Base-by-base conservation (phyloP, 805 yeast species). In the Starmerella stigmatis region DNA sequence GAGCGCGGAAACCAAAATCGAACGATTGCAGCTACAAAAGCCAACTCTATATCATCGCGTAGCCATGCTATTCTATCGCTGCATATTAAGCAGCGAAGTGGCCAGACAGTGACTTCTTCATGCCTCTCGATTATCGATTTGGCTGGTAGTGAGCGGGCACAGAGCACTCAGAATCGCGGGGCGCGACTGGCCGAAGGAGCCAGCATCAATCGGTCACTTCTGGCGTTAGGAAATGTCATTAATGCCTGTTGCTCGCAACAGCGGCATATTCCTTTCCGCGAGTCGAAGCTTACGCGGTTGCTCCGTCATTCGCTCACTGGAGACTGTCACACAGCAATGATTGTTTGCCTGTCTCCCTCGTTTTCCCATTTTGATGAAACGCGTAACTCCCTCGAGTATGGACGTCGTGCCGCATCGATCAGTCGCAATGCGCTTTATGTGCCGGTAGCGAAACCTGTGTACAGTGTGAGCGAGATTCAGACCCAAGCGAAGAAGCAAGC, bases 61-160 rank as follows among this genome's bases (percentile, higher is more conserved):
- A 86, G 96, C 0, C 97, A 89, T 62, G 95, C 96, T 0, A 94
- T 89, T 2, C 68, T 89, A 22, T 96, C 86, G 55, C 76, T 89
- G 28, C 78, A 80, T 57, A 74, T 89, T 7, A 30, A 19, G 13
- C 39, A 19, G 10, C 22, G 8, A n/a, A 16, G 6, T 2, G 25
- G 21, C 12, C 44, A 41, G 9, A 12, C 13, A 2, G 17, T 7
- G 10, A 61, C 69, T 9, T 85, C 80, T 57, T 71, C 64, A 31
- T 78, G 80, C 0, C 65, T 88, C 25, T 81, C 92, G 0, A 81
- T 89, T 22, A 88, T 89, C 39, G 97, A 89, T 62, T 65, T 89
- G 36, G 97, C 97, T 0, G 97, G 97, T 4, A 82, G 94, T 63
- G 97, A 89, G 64, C 69, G 97, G 33, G 97, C 97, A 0, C 78